Conservation (phyloP, 305 asterid genomes). For the Fraxinus dipetala region DNA sequence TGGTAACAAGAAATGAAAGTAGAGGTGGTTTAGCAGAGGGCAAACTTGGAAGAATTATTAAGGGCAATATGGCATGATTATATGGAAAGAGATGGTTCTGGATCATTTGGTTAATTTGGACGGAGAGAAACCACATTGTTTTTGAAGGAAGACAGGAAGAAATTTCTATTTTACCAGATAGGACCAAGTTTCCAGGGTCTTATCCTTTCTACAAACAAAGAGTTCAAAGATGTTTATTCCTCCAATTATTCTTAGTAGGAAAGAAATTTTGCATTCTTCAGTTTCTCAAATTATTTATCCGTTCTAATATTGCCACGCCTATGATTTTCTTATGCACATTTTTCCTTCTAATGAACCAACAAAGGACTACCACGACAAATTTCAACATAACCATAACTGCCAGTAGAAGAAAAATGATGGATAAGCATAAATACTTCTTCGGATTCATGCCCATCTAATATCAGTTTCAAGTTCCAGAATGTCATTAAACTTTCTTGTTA, state of each 20-base stretch:
- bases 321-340: neutral
- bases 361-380: neutral
- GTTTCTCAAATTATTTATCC: neutral
- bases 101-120: neutral
- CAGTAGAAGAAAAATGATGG: neutral
- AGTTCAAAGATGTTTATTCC: neutral
- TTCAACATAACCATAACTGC: neutral
- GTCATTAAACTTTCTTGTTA: slow-evolving; percentile 16
- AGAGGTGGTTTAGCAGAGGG: neutral
- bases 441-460: slow-evolving; percentile 15
- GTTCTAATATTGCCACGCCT: neutral
- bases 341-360: neutral
- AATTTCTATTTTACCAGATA: neutral
- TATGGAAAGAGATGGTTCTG: neutral
- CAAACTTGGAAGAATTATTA: neutral
- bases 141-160: neutral
- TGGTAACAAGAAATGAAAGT: neutral
- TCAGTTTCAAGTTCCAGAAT: slow-evolving; percentile 19
- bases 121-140: neutral
- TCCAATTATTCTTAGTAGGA: neutral
- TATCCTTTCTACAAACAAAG: neutral
- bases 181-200: neutral
- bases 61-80: neutral
- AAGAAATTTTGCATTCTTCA: neutral
- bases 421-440: slow-evolving; percentile 6